phyloP scores from a whole-genome alignment of 345 rosid species.

The Ceriops zippeliana region DNA sequence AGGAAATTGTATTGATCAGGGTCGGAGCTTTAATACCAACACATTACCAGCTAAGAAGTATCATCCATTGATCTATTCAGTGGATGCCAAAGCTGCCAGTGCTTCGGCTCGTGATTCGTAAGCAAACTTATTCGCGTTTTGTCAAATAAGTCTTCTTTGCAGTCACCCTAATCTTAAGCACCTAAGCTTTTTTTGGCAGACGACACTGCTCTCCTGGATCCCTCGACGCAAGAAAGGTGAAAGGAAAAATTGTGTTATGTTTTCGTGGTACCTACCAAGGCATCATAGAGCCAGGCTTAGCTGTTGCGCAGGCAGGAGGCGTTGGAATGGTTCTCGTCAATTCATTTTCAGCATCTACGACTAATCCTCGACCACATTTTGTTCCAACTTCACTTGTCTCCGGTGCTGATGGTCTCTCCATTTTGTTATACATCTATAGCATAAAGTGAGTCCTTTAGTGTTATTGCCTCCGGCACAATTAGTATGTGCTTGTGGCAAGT shows the following conservation, averaged over 20 bases:
- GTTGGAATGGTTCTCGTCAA: constrained; percentile 20
- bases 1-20: background rate
- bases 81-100: constrained; percentile 18
- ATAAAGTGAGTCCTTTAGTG: constrained; percentile 2
- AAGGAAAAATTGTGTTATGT: constrained; percentile 21
- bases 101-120: constrained; percentile 7
- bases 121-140: background rate
- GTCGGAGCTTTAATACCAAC: constrained; percentile 12
- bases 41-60: background rate
- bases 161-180: background rate
- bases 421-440: constrained; percentile 14
- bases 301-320: constrained; percentile 17
- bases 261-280: background rate
- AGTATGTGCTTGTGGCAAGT: background rate
- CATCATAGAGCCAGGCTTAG: constrained; percentile 6
- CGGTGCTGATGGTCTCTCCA: constrained; percentile 13
- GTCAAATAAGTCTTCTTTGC: background rate
- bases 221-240: constrained; percentile 11
- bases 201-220: constrained; percentile 1
- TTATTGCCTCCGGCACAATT: background rate
- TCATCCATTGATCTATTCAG: constrained; percentile 14
- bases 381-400: constrained; percentile 16
- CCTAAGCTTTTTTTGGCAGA: background rate
- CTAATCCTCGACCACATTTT: background rate
- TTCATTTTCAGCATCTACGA: background rate